These are phyloP conservation scores for Heimioporus sp. DNA, from an alignment of 768 basidiomycete genomes.

Conservation along the genomic window DNA sequence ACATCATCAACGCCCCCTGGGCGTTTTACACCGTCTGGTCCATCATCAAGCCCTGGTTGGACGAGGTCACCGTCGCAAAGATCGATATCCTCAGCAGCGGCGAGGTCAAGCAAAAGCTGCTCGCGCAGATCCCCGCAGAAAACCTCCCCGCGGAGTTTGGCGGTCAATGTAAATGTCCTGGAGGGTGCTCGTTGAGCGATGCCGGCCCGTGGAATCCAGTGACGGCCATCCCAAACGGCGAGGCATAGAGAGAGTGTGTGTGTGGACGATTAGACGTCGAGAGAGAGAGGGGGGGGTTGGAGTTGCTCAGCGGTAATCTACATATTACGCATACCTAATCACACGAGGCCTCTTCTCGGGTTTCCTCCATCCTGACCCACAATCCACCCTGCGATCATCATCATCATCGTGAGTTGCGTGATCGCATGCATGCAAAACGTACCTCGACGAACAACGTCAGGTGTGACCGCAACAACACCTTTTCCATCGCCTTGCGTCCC, in stretches of 20 bases:
- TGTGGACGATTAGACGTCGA: too few relatives aligned
- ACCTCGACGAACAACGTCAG: slow-evolving; percentile 54
- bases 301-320: slow-evolving; percentile 31
- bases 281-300: too few relatives aligned
- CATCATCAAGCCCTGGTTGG: slow-evolving; percentile 90
- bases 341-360: too few relatives aligned
- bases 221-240: neutral
- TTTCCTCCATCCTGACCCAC: slow-evolving; percentile 29
- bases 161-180: slow-evolving; percentile 72
- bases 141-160: slow-evolving; percentile 87
- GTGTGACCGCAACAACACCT: slow-evolving; percentile 44
- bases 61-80: slow-evolving; percentile 93
- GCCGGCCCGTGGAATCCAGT: slow-evolving; percentile 83
- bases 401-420: too few relatives aligned
- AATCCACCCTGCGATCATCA: slow-evolving; percentile 18
- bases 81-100: slow-evolving; percentile 80
- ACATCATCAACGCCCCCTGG: slow-evolving; percentile 97
- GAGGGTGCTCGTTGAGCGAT: slow-evolving; percentile 85
- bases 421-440: slow-evolving; percentile 9
- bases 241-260: too few relatives aligned
- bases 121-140: slow-evolving; percentile 80
- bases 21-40: slow-evolving; percentile 87
- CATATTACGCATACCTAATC: slow-evolving; percentile 29
- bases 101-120: slow-evolving; percentile 68
- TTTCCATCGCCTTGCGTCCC: slow-evolving; percentile 43